phyloP scores from a whole-genome alignment of 192 early-diverging fungal species.

The Coemansia javaensis region DNA sequence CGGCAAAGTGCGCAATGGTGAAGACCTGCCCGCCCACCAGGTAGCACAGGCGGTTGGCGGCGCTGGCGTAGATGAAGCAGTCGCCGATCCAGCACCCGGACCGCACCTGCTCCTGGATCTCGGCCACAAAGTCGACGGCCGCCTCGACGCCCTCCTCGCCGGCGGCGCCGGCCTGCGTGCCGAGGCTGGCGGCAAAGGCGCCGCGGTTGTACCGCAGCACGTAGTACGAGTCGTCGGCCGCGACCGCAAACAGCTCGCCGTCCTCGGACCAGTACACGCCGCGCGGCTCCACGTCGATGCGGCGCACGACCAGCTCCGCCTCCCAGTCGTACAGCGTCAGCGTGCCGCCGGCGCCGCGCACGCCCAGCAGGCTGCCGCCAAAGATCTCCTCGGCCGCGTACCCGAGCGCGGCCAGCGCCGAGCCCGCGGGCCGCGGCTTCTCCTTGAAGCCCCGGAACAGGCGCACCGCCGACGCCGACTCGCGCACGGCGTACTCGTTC shows the following conservation, averaged over 20 bases:
- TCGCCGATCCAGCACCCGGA: slow-evolving; percentile 98
- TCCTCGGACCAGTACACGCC: slow-evolving; percentile 94
- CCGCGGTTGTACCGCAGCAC: slow-evolving; percentile 90
- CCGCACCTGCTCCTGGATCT: slow-evolving; percentile 84
- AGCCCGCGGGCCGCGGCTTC: slow-evolving; percentile 52
- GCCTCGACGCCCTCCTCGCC: slow-evolving; percentile 95
- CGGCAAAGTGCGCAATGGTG: slow-evolving; percentile 95
- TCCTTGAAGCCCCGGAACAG: slow-evolving; percentile 98
- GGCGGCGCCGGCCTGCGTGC: slow-evolving; percentile 59
- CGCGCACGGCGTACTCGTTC: slow-evolving; percentile 94
- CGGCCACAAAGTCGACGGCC: slow-evolving; percentile 91
- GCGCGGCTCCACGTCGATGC: slow-evolving; percentile 88
- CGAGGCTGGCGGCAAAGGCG: slow-evolving; percentile 72
- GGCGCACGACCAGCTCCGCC: slow-evolving; percentile 79
- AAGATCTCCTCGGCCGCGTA: slow-evolving; percentile 91
- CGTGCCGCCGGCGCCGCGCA: slow-evolving; percentile 63
- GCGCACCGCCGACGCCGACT: slow-evolving; percentile 83
- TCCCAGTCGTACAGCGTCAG: slow-evolving; percentile 99
- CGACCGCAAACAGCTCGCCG: slow-evolving; percentile 87
- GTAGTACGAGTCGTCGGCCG: slow-evolving; percentile 90
- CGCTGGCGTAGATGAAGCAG: slow-evolving; percentile 97
- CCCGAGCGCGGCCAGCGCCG: slow-evolving; percentile 60
- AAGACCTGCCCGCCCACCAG: slow-evolving; percentile 91
- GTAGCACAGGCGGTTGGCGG: slow-evolving; percentile 89
- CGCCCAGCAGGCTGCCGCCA: slow-evolving; percentile 88